Conservation (phyloP, 208 protist genomes). For the Naegleria fowleri region DNA sequence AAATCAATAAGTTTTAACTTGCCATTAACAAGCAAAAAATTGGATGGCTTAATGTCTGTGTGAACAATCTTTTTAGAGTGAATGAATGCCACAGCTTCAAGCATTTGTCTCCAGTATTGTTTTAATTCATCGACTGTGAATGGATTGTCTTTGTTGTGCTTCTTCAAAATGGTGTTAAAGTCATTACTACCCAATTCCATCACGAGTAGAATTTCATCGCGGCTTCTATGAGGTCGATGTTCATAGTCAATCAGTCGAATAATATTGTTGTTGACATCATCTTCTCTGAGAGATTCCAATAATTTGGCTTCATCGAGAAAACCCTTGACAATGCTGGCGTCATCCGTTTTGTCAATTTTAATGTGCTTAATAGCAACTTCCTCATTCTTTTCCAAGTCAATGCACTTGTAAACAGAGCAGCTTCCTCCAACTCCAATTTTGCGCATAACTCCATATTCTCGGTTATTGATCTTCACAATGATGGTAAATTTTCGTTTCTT, state of each 20-base stretch:
- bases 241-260: conserved; percentile 50
- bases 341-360: conserved; percentile 13
- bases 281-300: conserved; percentile 46
- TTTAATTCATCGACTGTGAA: conserved; percentile 48
- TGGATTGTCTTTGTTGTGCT: conserved; percentile 21
- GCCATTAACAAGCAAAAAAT: conserved; percentile 68
- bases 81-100: conserved; percentile 54
- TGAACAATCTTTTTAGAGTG: conserved; percentile 71
- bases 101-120: conserved; percentile 67
- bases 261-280: conserved; percentile 40
- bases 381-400: neutral
- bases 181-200: conserved; percentile 63
- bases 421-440: conserved; percentile 56
- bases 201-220: neutral
- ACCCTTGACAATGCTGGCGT: conserved; percentile 30
- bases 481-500: neutral
- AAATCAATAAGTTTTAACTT: conserved; percentile 79
- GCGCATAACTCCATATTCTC: conserved; percentile 30
- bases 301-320: conserved; percentile 64
- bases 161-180: conserved; percentile 46
- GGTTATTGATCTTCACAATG: neutral
- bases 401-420: conserved; percentile 45
- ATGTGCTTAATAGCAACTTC: conserved; percentile 38
- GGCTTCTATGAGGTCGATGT: conserved; percentile 3
- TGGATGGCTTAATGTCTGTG: conserved; percentile 72